phyloP scores from a whole-genome alignment of 2,329 filamentous ascomycete species.

The Colletotrichum abscissum region DNA sequence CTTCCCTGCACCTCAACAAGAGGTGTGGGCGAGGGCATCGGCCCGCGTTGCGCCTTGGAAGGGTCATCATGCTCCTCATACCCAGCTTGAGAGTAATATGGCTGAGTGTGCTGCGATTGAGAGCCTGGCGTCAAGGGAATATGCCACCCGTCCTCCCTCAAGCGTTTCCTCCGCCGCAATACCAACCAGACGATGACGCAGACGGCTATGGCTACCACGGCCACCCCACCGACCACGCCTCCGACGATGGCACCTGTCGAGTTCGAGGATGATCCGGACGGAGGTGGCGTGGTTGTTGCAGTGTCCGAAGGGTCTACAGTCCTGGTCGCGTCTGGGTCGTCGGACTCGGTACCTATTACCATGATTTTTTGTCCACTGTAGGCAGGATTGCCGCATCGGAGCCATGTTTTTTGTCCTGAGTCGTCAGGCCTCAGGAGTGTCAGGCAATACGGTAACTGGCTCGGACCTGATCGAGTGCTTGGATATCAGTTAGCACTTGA shows the following conservation, averaged over 20 bases:
- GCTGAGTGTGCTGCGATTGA: background rate
- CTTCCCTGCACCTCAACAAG: background rate
- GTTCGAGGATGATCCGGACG: background rate
- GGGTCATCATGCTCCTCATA: background rate
- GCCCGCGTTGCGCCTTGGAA: background rate
- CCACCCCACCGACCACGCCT: conserved; percentile 10
- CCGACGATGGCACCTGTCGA: conserved; percentile 13
- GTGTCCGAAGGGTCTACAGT: background rate
- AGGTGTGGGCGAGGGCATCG: background rate
- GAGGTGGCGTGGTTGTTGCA: background rate
- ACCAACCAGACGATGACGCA: conserved; percentile 20
- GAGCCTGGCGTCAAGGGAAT: background rate
- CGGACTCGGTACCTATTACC: background rate
- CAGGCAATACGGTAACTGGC: background rate
- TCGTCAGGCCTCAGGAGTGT: background rate
- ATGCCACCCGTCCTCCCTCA: background rate
- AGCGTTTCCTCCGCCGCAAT: background rate
- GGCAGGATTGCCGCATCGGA: background rate
- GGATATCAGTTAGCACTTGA: background rate
- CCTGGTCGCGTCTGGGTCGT: background rate
- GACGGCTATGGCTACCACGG: conserved; percentile 12
- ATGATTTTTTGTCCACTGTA: background rate
- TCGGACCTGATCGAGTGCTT: background rate
- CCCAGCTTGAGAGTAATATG: background rate
- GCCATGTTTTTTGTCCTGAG: background rate